Evolutionary conservation across 2,329 filamentous ascomycete species (phyloP), one percentile per base, ranked within the genome.

Genomic region (Epicoccum sorghinum): DNA sequence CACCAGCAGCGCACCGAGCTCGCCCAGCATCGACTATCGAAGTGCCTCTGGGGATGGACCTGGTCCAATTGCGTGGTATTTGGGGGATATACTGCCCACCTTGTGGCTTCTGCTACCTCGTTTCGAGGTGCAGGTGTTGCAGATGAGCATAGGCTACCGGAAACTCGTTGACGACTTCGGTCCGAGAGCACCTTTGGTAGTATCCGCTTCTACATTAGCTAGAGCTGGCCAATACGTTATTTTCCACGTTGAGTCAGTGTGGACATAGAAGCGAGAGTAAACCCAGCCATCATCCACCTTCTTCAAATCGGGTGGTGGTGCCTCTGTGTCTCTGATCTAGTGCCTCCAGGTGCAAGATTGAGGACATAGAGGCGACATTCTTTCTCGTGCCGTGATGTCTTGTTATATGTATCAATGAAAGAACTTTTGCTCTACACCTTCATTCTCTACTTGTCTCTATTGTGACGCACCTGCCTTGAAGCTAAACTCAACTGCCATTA

Each of bases 201-300:
- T 22, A 57, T 66, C 59, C 57, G 73, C 74, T 74, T 73, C 71
- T 64, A 72, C 69, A 69, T 70, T 70, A 69, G 74, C 74, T 77
- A 77, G 74, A 77, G 74, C 74, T 70, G 66, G 68, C 62, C 73
- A 59, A 62, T 67, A 68, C 66, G 72, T 62, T 67, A 68, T 67
- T 60, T 47, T 61, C 57, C 27, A 72, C 69, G 73, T 61, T 71
- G 61, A 66, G 63, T 67, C 65, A 75, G 74, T 77, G 74, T 77
- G 73, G 73, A 77, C 74, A 77, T 67, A 63, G 70, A 73, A 74
- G 74, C 74, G 61, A 77, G 63, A 75, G 58, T 59, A 56, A 71
- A 61, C 52, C 46, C 54, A 54, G 53, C 57, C 62, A 60, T 57
- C 51, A 53, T 57, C 63, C 58, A 46, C 59, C 65, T 61, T 69